phyloP scores from a whole-genome alignment of 2,329 filamentous ascomycete genomes.

The Penicillium corylophilum region DNA sequence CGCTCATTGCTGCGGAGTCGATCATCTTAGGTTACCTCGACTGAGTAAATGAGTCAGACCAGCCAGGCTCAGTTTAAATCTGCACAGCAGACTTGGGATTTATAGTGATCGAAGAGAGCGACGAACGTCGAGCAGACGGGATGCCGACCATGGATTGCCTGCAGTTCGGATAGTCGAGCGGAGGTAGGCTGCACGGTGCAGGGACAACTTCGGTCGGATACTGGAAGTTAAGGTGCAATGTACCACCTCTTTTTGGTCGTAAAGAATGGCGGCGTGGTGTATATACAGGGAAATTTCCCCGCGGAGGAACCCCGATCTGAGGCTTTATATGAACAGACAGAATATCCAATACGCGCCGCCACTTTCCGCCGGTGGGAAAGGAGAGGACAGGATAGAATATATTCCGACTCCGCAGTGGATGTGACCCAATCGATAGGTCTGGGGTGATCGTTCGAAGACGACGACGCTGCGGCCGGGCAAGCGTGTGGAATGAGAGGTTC shows the following conservation, averaged over 20 bases:
- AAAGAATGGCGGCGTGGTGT: not conserved
- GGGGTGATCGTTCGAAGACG: constrained; percentile 20
- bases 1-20: constrained; percentile 32
- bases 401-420: constrained; percentile 19
- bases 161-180: constrained; percentile 17
- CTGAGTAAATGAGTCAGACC: constrained; percentile 19
- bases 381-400: constrained; percentile 4
- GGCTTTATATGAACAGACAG: constrained; percentile 13
- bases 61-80: constrained; percentile 30
- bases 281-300: not conserved
- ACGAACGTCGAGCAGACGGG: constrained; percentile 26
- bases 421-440: constrained; percentile 18
- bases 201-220: constrained; percentile 2
- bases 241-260: constrained; percentile 1
- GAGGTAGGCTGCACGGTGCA: constrained; percentile 9
- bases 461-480: constrained; percentile 35
- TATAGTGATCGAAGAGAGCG: constrained; percentile 17
- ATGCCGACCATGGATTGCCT: constrained; percentile 33
- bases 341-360: constrained; percentile 17
- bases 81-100: constrained; percentile 32
- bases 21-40: constrained; percentile 35
- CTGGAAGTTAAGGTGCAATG: not conserved
- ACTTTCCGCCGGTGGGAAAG: constrained; percentile 11
- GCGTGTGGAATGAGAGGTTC: constrained; percentile 19
- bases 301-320: not conserved